Base-by-base conservation (phyloP, 768 basidiomycete species). In the Lepiota brunneoincarnata region DNA sequence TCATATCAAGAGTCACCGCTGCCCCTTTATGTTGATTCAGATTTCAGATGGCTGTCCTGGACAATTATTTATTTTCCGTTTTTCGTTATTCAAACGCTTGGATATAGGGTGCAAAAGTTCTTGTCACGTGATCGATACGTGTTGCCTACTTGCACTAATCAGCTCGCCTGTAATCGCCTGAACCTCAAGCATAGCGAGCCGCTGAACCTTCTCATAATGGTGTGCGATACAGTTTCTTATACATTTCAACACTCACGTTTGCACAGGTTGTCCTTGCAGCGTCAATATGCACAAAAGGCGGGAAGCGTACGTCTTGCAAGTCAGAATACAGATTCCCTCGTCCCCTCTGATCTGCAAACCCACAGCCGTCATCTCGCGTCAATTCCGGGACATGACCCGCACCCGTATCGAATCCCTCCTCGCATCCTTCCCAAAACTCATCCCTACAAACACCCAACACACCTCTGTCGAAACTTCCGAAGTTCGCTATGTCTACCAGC, bases 401-500 rank as follows among this genome's bases (percentile, higher is more conserved):
- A 84, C 93, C 0, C 81, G 96, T 51, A 93, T 99, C 63, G 96
- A 98, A 71, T 91, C 93, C 40, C 86, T 99, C 28, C 86, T 99
- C 39, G 88, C 96, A 7, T 95, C 94, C 2, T 99, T 98, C 78
- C 93, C 95, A 2, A 98, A 97, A 69, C 84, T 98, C 62, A 97
- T 99, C 60, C 94, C 95, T 2, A 83, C 90, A 49, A 92, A 91
- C 64, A 92, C 87, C 21, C 94, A 97, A 70, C 94, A 98, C 68
- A 97, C 95, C 3, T 91, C 93, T n/a, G 89, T 96, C 62, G 95
- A 92, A 77, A 97, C 93, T 0, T 72, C 89, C 36, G 93, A 99
- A 70, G 94, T 96, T 47, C 89, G 94, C 62, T 98, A 93, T 67
- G 94, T 98, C 58, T 98, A 96, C 70, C 94, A 97, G 64, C 93